Evolutionary conservation across 129 eudicot genomes (phyloP).

Genomic region (Arctium lappa): DNA sequence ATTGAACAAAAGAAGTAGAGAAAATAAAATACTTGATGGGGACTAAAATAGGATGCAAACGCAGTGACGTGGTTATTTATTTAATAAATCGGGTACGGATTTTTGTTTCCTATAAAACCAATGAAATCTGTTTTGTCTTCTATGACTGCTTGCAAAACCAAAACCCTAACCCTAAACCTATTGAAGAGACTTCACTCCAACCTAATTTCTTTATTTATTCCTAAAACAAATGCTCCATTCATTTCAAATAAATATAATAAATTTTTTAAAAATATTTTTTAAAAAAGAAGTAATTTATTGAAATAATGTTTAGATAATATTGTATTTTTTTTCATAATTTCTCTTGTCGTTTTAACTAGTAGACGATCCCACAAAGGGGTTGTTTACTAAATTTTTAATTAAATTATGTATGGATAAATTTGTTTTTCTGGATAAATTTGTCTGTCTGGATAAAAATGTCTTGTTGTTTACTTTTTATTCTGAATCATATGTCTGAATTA

Average conservation of each 20-base stretch:
- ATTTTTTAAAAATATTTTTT: no score
- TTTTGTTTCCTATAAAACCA: background rate
- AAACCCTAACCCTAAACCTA: background rate
- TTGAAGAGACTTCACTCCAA: background rate
- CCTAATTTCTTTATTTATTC: background rate
- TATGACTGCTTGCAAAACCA: background rate
- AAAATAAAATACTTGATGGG: background rate
- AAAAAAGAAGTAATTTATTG: no score
- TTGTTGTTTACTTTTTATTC: no score
- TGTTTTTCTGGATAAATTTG: no score
- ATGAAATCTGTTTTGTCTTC: background rate
- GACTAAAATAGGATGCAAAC: background rate
- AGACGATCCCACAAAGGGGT: no score
- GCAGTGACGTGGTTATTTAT: background rate
- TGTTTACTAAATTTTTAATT: no score
- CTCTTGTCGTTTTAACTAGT: background rate
- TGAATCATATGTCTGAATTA: no score
- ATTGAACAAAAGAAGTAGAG: no score
- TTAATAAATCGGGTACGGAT: background rate
- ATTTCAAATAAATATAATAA: background rate
- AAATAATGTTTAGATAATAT: no score
- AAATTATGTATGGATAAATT: no score
- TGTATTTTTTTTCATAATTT: background rate
- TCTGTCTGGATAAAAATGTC: no score
- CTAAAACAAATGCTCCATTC: background rate